Evolutionary conservation across 106 monocot species (phyloP).

Genomic region (Posidonia australis): DNA sequence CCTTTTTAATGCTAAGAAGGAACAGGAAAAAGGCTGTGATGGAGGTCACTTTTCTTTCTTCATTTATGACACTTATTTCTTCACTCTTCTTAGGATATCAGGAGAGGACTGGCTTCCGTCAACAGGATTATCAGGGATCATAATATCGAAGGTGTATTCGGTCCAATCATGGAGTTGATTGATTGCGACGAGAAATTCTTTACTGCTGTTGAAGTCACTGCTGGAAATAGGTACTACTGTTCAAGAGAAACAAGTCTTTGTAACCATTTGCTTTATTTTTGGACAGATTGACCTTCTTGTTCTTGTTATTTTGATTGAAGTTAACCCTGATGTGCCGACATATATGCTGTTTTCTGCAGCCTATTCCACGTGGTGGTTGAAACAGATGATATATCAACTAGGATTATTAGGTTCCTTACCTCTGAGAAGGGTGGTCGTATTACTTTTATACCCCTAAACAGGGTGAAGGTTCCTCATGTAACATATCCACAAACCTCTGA

Average conservation of each 20-base stretch:
- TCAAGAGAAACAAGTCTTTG: not conserved
- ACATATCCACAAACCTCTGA: conserved; percentile 69
- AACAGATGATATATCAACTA: conserved; percentile 75
- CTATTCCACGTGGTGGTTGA: conserved; percentile 97
- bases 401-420: conserved; percentile 74
- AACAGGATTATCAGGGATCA: conserved; percentile 69
- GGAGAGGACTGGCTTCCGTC: conserved; percentile 80
- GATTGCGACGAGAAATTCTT: conserved; percentile 91
- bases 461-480: conserved; percentile 61
- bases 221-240: conserved; percentile 77
- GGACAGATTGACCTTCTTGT: not conserved
- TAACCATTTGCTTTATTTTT: not conserved
- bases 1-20: no score
- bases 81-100: conserved; percentile 54
- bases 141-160: conserved; percentile 78
- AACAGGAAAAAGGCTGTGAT: not conserved
- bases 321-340: no score
- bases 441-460: conserved; percentile 92
- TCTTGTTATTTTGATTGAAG: not conserved
- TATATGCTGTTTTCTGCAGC: conserved; percentile 31
- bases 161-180: conserved; percentile 83
- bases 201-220: conserved; percentile 99
- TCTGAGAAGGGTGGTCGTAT: conserved; percentile 89
- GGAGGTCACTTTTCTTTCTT: not conserved
- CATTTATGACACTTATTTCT: conserved; percentile 4